A percentile compares a stretch with the other conserved stretches of the same genome.
phyloP scores from a whole-genome alignment of 1,139 yeast species.

The Pichia sp. region DNA sequence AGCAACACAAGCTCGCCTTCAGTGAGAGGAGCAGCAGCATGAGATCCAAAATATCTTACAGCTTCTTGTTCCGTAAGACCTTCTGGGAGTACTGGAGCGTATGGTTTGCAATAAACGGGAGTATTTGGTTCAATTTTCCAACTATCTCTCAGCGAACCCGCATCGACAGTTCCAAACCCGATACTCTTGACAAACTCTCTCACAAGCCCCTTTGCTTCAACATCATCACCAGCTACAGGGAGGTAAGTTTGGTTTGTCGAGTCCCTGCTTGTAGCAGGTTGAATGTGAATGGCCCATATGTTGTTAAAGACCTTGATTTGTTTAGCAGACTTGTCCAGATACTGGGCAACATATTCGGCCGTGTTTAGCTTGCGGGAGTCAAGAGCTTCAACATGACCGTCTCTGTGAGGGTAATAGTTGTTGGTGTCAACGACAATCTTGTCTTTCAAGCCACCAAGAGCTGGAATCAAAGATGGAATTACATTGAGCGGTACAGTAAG shows the following conservation, averaged over 20 bases:
- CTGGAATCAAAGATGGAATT: background rate
- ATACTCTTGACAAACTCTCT: background rate
- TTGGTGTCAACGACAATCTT: background rate
- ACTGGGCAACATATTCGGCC: background rate
- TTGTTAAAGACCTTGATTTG: background rate
- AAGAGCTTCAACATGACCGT: background rate
- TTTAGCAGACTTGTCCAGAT: background rate
- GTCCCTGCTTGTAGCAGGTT: background rate
- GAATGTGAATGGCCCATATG: background rate
- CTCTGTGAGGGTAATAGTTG: background rate
- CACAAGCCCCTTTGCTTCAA: background rate
- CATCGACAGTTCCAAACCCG: background rate
- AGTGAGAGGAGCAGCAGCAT: background rate
- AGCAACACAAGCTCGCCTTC: background rate
- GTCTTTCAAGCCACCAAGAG: background rate
- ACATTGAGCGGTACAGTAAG: background rate
- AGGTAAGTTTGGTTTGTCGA: background rate
- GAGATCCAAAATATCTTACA: background rate
- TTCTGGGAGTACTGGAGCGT: background rate
- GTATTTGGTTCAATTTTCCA: background rate
- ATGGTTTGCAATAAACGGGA: background rate
- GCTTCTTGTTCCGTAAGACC: background rate
- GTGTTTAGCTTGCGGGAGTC: background rate
- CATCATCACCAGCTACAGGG: constrained; percentile 27
- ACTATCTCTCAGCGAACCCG: background rate